Base-by-base conservation (phyloP, 495 filamentous ascomycete species). In the Tricharina praecox region DNA sequence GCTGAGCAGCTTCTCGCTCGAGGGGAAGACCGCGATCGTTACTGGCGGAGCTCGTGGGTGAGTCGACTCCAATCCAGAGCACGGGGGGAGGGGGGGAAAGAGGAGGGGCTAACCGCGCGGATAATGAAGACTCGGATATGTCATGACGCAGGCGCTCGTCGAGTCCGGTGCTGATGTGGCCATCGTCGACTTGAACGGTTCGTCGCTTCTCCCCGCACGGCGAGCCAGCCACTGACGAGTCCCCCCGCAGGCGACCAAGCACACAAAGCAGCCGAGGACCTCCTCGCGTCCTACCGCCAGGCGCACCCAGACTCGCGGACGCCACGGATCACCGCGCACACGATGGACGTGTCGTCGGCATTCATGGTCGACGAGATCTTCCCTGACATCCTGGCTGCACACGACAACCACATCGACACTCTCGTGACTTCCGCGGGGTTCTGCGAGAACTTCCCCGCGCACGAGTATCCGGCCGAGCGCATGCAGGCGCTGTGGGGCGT, bases 371-470 rank as follows among this genome's bases (percentile, higher is more conserved):
- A 79, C 36, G 53, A 63, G 11, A 77, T 77, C 50, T 68, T 94
- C 34, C 67, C 70, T 24, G 81, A 85, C 46, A 75, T 94, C 49
- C 58, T 81, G 25, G 25, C 40, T 3, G 26, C 48, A 10, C 58
- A 61, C 33, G 50, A 47, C 39, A 44, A 39, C 24, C 49, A 57
- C 58, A 81, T 95, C 59, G 87, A 96, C 65, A 77, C 80, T 62
- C 75, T 97, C 23, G 87, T 97, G 49, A 95, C 88, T 21, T 93
- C 87, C 5, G 90, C 90, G 23, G 90, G 90, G 4, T 92, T 96
- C 68, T 85, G 82, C 5, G 90, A 97, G 67, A 95, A 95, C 66
- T 93, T 85, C 59, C 78, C 86, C 53, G 87, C 87, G 25, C 80
- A 85, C 58, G 71, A 72, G 49, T 97, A 95, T 64, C 85, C 86